Base-by-base conservation (phyloP, 2,329 filamentous ascomycete genomes). In the Lecanosticta acicola region DNA sequence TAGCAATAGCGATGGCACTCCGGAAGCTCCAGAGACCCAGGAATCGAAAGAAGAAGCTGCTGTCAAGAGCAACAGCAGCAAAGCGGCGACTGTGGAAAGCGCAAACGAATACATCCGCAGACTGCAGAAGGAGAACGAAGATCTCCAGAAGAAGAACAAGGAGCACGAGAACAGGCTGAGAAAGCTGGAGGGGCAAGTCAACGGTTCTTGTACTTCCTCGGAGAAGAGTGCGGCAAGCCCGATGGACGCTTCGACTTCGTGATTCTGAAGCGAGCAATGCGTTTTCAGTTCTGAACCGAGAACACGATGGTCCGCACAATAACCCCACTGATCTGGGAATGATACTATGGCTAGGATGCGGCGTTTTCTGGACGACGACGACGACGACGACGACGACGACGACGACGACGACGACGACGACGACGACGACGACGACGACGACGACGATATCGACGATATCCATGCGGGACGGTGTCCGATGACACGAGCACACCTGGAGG, bases 81-180 rank as follows among this genome's bases (percentile, higher is more conserved):
- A 97, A 66, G 93, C 93, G 1, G 94, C 87, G 57, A 96, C 94
- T 1, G 93, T 98, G n/a, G 93, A 98, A 68, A 83, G 87, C 69
- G 93, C 93, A 1, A 97, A 97, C 59, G 84, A 90, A 46, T 96
- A 97, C 63, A 96, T 98, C 70, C 91, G 87, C 67, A 78, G 83
- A 49, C 69, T 98, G 50, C 83, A 94, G 67, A 72, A 79, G 57
- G 85, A 94, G 62, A 55, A 59, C 32, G 52, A 53, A 24, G 43
- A 39, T 2, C 49, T 61, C 29, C 49, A 54, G 14, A 43, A 54
- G 37, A 43, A 56, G 21, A 55, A 59, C 41, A 55, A 58, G 46
- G 57, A 63, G 43, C 54, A 62, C 13, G 60, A 59, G 19, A 59
- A 61, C 41, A 56, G 65, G 58, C 54, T 49, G 35, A 49, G 48